These are phyloP conservation scores for Ambrosia hybrid DNA, from an alignment of 140 eudicot species.

Conservation along the genomic window DNA sequence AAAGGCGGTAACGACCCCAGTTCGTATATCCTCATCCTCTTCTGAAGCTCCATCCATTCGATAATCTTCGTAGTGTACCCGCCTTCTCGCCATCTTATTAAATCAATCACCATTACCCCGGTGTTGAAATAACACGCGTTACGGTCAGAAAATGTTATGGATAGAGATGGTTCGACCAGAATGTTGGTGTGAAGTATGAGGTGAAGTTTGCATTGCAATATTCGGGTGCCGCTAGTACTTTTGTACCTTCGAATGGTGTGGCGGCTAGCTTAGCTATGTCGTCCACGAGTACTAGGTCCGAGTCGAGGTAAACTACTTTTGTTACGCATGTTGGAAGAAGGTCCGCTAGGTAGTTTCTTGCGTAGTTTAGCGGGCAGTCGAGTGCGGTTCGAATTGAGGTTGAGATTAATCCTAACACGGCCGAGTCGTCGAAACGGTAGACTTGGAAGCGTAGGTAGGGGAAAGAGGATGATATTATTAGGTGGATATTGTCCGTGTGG, in stretches of 20 bases:
- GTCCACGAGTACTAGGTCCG: slow-evolving; percentile 84
- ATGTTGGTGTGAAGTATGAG: slow-evolving; percentile 78
- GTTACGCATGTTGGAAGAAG: slow-evolving; percentile 54
- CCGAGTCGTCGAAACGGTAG: slow-evolving; percentile 50
- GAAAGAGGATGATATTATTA: slow-evolving; percentile 52
- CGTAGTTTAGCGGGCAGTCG: slow-evolving; percentile 84
- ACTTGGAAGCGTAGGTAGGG: slow-evolving; percentile 62
- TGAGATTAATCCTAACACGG: slow-evolving; percentile 76
- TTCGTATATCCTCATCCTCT: slow-evolving; percentile 84
- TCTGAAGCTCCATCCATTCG: slow-evolving; percentile 96
- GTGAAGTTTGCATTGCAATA: slow-evolving; percentile 86
- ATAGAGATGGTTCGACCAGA: slow-evolving; percentile 82
- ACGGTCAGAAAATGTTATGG: slow-evolving; percentile 59
- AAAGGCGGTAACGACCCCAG: slow-evolving; percentile 88
- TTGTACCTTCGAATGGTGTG: slow-evolving; percentile 47
- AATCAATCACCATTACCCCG: slow-evolving; percentile 86
- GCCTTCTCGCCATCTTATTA: slow-evolving; percentile 64
- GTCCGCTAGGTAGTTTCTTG: slow-evolving; percentile 73
- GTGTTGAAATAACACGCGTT: slow-evolving; percentile 83
- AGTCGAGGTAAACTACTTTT: slow-evolving; percentile 73
- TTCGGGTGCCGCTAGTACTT: slow-evolving; percentile 83
- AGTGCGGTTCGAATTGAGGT: slow-evolving; percentile 88
- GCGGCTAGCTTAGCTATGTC: slow-evolving; percentile 67
- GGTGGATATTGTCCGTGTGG: slow-evolving; percentile 38
- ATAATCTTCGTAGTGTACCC: slow-evolving; percentile 59